Evolutionary conservation across 805 yeast species (phyloP).

Genomic region (Debaryomyces castellii): DNA sequence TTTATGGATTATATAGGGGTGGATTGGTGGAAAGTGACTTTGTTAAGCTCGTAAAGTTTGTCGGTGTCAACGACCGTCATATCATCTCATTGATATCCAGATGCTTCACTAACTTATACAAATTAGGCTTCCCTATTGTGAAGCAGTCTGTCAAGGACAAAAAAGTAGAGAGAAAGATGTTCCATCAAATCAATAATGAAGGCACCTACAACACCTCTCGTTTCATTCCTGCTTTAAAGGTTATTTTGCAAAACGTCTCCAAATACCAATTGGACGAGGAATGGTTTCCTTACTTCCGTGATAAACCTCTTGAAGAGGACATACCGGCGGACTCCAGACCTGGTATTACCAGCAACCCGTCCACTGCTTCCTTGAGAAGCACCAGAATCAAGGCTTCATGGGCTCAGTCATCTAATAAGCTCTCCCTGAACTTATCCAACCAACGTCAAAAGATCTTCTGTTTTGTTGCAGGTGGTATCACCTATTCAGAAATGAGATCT

Average conservation of each 20-base stretch:
- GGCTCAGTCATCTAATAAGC: slow-evolving; percentile 48
- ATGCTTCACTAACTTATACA: slow-evolving; percentile 40
- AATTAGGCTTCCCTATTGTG: slow-evolving; percentile 57
- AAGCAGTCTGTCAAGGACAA: slow-evolving; percentile 41
- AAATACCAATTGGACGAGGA: slow-evolving; percentile 54
- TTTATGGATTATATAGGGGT: slow-evolving; percentile 79
- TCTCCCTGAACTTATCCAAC: slow-evolving; percentile 10
- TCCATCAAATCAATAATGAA: slow-evolving; percentile 55
- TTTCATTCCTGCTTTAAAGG: slow-evolving; percentile 67
- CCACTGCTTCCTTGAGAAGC: slow-evolving; percentile 54
- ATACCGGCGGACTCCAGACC: slow-evolving; percentile 17
- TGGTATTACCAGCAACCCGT: slow-evolving; percentile 6
- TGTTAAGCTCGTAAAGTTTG: slow-evolving; percentile 60
- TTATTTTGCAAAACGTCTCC: slow-evolving; percentile 52
- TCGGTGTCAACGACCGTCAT: slow-evolving; percentile 44
- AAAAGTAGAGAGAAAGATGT: slow-evolving; percentile 48
- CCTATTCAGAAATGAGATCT: slow-evolving; percentile 77
- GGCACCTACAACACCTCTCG: slow-evolving; percentile 66
- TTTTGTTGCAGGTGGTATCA: slow-evolving; percentile 86
- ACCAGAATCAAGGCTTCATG: slow-evolving; percentile 74
- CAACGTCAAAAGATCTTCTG: slow-evolving; percentile 69
- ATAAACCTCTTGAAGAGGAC: slow-evolving; percentile 61
- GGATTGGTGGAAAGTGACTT: slow-evolving; percentile 78
- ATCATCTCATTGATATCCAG: slow-evolving; percentile 58
- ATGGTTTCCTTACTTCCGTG: slow-evolving; percentile 72